A percentile compares a stretch with the other conserved stretches of the same genome.
Conservation (phyloP, 257 asterid genomes). For the Verbascum thapsus region DNA sequence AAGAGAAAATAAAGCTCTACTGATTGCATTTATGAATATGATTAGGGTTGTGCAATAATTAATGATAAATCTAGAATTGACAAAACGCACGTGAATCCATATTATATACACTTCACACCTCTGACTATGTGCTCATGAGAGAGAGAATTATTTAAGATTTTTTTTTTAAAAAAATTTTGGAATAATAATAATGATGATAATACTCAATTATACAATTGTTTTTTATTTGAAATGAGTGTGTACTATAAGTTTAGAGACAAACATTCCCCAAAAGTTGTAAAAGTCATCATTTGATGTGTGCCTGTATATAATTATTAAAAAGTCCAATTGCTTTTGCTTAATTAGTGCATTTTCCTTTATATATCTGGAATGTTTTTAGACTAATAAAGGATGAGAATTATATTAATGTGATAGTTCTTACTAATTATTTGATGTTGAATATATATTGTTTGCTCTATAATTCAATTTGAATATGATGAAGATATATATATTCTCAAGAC, state of each 20-base stretch:
- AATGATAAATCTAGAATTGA: constrained; percentile 34
- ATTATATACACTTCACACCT: constrained; percentile 33
- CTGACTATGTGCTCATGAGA: constrained; percentile 14
- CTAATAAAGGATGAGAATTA: no score
- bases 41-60: constrained; percentile 22
- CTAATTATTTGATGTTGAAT: no score
- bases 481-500: no score
- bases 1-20: neutral
- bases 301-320: no score
- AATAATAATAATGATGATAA: neutral
- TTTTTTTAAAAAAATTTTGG: constrained; percentile 17
- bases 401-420: no score
- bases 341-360: no score
- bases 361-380: no score
- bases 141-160: constrained; percentile 1
- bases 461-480: no score
- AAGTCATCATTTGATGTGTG: neutral
- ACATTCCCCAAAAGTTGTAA: constrained; percentile 1
- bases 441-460: no score
- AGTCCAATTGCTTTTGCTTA: no score
- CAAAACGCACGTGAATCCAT: constrained; percentile 50
- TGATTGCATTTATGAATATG: constrained; percentile 4
- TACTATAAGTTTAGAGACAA: neutral
- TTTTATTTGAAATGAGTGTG: neutral
- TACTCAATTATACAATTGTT: no score